Conservation (phyloP, 2,329 filamentous ascomycete species). For the Claviceps lovelessii region DNA sequence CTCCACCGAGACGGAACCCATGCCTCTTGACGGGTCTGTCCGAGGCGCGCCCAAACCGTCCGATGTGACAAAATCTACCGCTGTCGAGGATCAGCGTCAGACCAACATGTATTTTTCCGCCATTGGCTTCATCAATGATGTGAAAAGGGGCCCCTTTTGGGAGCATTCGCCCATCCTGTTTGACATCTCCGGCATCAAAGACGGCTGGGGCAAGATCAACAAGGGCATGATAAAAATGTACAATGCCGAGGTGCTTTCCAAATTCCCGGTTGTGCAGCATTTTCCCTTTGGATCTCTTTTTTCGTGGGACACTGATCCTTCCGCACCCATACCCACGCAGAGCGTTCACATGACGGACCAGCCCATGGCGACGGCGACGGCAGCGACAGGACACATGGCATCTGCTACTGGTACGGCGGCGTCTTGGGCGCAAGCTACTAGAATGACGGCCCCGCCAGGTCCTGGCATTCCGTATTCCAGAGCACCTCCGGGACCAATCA, state of each 20-base stretch:
- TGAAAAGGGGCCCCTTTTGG: slow-evolving; percentile 95
- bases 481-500: slow-evolving; percentile 17
- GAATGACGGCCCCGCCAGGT: slow-evolving; percentile 22
- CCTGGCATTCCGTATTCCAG: slow-evolving; percentile 27
- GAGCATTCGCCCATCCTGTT: slow-evolving; percentile 89
- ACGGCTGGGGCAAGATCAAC: slow-evolving; percentile 98
- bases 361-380: slow-evolving; percentile 16
- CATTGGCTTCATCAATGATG: slow-evolving; percentile 92
- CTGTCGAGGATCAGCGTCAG: slow-evolving; percentile 50
- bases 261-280: slow-evolving; percentile 98
- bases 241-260: slow-evolving; percentile 86
- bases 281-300: slow-evolving; percentile 75
- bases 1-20: slow-evolving; percentile 37
- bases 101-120: slow-evolving; percentile 87
- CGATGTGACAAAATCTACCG: slow-evolving; percentile 49
- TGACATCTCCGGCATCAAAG: slow-evolving; percentile 80
- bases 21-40: slow-evolving; percentile 68
- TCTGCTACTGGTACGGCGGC: slow-evolving; percentile 24
- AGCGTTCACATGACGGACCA: slow-evolving; percentile 46
- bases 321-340: slow-evolving; percentile 33
- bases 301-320: slow-evolving; percentile 56
- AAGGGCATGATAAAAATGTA: slow-evolving; percentile 99
- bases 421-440: slow-evolving; percentile 29
- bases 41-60: slow-evolving; percentile 55
- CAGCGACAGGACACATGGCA: slow-evolving; percentile 8